Conservation (phyloP, 345 rosid genomes). For the Populus davidiana region DNA sequence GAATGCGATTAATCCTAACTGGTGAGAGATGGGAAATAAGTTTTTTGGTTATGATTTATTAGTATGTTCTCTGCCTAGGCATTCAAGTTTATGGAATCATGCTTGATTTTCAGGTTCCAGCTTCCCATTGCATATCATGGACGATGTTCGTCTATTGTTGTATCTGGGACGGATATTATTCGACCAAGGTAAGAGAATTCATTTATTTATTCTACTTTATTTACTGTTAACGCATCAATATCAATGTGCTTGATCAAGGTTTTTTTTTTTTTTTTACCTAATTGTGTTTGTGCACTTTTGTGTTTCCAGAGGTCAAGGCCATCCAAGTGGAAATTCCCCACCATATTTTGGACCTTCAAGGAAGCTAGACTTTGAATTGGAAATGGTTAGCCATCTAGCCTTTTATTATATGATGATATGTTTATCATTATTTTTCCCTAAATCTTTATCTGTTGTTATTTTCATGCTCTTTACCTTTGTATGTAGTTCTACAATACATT, state of each 20-base stretch:
- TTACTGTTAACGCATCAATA: background rate
- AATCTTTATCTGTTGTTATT: background rate
- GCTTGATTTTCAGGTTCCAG: constrained; percentile 62
- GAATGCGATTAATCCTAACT: constrained; percentile 66
- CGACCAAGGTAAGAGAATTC: constrained; percentile 59
- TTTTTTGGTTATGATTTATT: background rate
- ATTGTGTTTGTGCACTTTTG: constrained; percentile 10
- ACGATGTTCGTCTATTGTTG: constrained; percentile 82
- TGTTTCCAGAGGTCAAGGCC: constrained; percentile 72
- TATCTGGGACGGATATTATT: constrained; percentile 82
- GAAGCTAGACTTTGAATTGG: constrained; percentile 96
- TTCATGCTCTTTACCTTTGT: background rate
- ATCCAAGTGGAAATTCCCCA: constrained; percentile 63
- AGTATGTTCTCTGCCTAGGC: no score
- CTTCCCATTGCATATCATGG: constrained; percentile 98
- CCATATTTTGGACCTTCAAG: constrained; percentile 84
- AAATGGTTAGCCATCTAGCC: constrained; percentile 58
- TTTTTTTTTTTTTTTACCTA: background rate
- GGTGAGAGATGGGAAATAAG: constrained; percentile 36
- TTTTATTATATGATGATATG: background rate
- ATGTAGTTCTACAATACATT: background rate
- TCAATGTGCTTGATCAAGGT: background rate
- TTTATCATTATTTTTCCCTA: background rate
- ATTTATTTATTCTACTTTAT: background rate
- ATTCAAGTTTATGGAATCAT: constrained; percentile 4